Conservation (phyloP, 2,329 filamentous ascomycete species). For the Alternaria conjuncta region DNA sequence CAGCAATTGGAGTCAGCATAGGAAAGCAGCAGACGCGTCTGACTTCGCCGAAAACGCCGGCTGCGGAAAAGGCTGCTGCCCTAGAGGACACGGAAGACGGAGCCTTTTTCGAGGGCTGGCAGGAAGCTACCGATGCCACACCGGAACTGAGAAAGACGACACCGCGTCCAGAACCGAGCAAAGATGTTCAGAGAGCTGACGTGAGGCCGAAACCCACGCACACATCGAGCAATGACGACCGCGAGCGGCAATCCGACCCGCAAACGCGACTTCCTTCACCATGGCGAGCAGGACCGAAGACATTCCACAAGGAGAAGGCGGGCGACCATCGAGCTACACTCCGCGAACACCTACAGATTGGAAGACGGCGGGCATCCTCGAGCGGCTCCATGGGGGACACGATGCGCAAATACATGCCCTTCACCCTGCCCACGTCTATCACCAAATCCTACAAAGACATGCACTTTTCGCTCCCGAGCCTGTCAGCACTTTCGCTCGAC, state of each 20-base stretch:
- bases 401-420: conserved; percentile 46
- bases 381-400: conserved; percentile 44
- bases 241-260: conserved; percentile 16
- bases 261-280: conserved; percentile 52
- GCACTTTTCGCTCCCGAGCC: conserved; percentile 45
- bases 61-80: conserved; percentile 64
- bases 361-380: conserved; percentile 50
- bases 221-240: conserved; percentile 9
- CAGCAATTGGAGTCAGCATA: conserved; percentile 65
- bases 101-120: conserved; percentile 56
- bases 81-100: conserved; percentile 56
- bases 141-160: neutral
- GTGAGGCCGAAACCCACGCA: neutral
- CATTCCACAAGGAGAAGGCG: conserved; percentile 38
- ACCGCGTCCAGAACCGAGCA: neutral
- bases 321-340: conserved; percentile 48
- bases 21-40: conserved; percentile 63
- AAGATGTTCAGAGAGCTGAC: neutral
- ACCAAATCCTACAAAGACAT: conserved; percentile 45
- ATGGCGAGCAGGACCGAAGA: conserved; percentile 51
- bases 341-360: conserved; percentile 46
- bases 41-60: conserved; percentile 63
- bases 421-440: conserved; percentile 45
- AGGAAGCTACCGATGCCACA: conserved; percentile 23
- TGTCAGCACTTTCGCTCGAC: conserved; percentile 39